A percentile compares a stretch with the other conserved stretches of the same genome.
Conservation (phyloP, 1,284 basidiomycete species). For the Marasmius sp. region DNA sequence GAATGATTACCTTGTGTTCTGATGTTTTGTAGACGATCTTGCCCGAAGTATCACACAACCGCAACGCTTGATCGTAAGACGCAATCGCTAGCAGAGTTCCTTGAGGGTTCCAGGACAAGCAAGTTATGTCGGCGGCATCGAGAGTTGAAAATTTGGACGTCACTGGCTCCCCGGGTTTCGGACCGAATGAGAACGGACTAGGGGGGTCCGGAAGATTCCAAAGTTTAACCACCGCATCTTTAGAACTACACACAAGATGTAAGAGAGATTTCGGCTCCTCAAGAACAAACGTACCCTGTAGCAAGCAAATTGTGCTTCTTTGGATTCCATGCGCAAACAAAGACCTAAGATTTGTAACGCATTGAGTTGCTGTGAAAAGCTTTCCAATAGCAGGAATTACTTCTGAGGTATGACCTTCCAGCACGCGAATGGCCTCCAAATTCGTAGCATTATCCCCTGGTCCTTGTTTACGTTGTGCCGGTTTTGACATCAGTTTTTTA, state of each 20-base stretch:
- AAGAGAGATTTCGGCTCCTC: slow-evolving; percentile 4
- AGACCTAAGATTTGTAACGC: slow-evolving; percentile 50
- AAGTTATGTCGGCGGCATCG: slow-evolving; percentile 62
- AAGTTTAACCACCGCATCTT: slow-evolving; percentile 72
- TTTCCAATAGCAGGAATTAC: slow-evolving; percentile 30
- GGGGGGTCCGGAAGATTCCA: slow-evolving; percentile 65
- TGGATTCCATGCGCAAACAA: slow-evolving; percentile 81
- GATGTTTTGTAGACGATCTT: slow-evolving; percentile 57
- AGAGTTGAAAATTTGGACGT: slow-evolving; percentile 47
- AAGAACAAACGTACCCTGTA: slow-evolving; percentile 57
- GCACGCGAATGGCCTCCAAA: slow-evolving; percentile 44
- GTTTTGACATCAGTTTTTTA: background rate
- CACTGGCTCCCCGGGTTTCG: slow-evolving; percentile 38
- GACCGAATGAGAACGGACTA: slow-evolving; percentile 20
- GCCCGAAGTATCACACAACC: slow-evolving; percentile 59
- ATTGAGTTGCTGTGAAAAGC: background rate
- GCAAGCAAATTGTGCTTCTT: slow-evolving; percentile 60
- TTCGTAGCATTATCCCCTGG: slow-evolving; percentile 35
- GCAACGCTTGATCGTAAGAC: slow-evolving; percentile 69
- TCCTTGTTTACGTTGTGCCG: slow-evolving; percentile 25
- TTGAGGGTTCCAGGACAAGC: slow-evolving; percentile 71
- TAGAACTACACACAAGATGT: slow-evolving; percentile 49
- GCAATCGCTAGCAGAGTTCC: slow-evolving; percentile 75
- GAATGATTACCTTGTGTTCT: slow-evolving; percentile 58
- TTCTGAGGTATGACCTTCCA: slow-evolving; percentile 64